These are phyloP conservation scores for Kondoa malvinella DNA, from an alignment of 768 basidiomycete genomes.

Conservation along the genomic window DNA sequence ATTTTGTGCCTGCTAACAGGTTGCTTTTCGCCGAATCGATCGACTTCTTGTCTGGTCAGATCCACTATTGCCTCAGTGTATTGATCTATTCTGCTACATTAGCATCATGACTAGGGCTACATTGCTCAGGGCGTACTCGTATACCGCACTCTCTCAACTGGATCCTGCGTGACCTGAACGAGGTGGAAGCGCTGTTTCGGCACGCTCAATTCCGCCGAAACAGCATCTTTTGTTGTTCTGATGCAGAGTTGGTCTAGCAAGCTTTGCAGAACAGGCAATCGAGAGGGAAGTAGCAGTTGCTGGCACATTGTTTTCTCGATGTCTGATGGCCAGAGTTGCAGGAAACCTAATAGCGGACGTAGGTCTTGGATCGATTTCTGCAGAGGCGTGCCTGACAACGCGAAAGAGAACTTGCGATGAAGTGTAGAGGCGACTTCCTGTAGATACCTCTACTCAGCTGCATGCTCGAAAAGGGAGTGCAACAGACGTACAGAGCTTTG, in stretches of 20 bases:
- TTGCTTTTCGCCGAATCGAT: neutral
- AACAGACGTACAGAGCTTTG: slow-evolving; percentile 18
- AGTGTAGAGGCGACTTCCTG: slow-evolving; percentile 32
- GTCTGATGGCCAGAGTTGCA: slow-evolving; percentile 26
- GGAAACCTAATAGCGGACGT: slow-evolving; percentile 30
- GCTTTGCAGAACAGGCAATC: neutral
- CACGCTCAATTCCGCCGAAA: slow-evolving; percentile 24
- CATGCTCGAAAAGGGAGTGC: neutral
- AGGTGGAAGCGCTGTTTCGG: slow-evolving; percentile 19
- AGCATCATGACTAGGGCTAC: neutral
- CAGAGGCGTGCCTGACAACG: slow-evolving; percentile 35
- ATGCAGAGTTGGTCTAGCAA: neutral
- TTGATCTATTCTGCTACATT: neutral
- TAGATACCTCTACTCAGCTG: neutral
- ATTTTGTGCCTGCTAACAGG: neutral
- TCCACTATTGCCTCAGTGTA: neutral
- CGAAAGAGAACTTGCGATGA: slow-evolving; percentile 31
- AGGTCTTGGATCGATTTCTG: slow-evolving; percentile 32
- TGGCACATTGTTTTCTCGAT: slow-evolving; percentile 15
- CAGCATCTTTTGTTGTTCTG: neutral
- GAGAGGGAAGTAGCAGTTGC: neutral
- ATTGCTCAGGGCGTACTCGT: neutral
- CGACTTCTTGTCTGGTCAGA: neutral
- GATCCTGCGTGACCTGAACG: neutral
- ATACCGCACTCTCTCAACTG: neutral